Base-by-base conservation (phyloP, 2,329 filamentous ascomycete genomes). In the Fusarium veterinarium region DNA sequence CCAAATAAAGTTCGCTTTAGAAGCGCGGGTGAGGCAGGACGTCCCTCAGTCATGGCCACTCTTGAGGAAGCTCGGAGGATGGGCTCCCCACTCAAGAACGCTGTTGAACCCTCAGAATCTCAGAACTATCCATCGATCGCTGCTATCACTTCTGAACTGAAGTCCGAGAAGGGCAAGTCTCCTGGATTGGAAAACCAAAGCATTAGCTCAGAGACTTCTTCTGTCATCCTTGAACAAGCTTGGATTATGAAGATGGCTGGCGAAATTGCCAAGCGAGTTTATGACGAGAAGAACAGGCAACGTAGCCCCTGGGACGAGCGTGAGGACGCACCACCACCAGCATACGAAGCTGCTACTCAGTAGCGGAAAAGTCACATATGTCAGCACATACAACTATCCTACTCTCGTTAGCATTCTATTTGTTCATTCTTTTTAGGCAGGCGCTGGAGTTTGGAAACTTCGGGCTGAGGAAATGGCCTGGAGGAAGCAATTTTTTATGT, bases 191-290 rank as follows among this genome's bases (percentile, higher is more conserved):
- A 79, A 74, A 76, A 77, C 78, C 80, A 67, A 77, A 73, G 73
- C 38, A 67, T 74, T 28, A 72, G 73, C 59, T 87, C 86, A 2
- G 87, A 89, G 37, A 85, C 84, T 9, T 86, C 87, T 17, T 88
- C 88, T 1, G 86, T 87, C 33, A 93, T 94, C 53, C 84, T 94
- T 31, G 92, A 95, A 79, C 92, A 94, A 80, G 93, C 93, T 6
- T 96, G 93, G 93, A 92, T 96, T 83, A 91, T 92, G 84, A 96
- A 97, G 85, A 96, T 99, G 90, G 95, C 95, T 9, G 92, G 91
- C 72, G 96, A 98, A 81, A 95, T 98, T 76, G 94, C 95, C 40
- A 87, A 91, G 56, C 92, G 94, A 62, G 94, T 97, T 73, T 93
- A 95, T 74, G 93, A 97, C 75, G 93, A 97, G 83, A 96, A 97